These are phyloP conservation scores for Abrus precatorius DNA, from an alignment of 306 rosid species.

Conservation along the genomic window DNA sequence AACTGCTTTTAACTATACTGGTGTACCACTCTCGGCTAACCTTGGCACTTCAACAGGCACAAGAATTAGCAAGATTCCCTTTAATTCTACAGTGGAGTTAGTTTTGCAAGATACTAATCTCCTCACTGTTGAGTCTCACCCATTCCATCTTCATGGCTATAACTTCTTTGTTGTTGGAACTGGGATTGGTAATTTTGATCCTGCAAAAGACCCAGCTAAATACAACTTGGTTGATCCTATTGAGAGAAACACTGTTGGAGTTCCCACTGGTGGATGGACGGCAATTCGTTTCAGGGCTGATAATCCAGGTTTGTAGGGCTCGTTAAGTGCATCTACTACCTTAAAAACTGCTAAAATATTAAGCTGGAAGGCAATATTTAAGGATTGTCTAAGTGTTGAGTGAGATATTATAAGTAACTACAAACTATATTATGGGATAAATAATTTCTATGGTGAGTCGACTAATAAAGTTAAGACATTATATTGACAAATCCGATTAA, in stretches of 20 bases:
- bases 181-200: conserved; percentile 83
- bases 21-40: conserved; percentile 70
- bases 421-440: no score
- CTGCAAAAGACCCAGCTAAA: conserved; percentile 73
- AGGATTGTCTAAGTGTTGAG: neutral
- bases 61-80: conserved; percentile 70
- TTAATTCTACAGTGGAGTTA: conserved; percentile 81
- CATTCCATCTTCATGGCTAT: conserved; percentile 77
- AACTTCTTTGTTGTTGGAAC: conserved; percentile 78
- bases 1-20: conserved; percentile 73
- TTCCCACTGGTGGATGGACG: conserved; percentile 95
- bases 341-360: neutral
- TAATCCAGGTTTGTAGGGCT: conserved; percentile 73
- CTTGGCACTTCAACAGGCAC: conserved; percentile 73
- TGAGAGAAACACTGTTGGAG: conserved; percentile 88
- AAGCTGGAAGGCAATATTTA: neutral
- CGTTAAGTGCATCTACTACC: neutral
- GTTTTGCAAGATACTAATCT: conserved; percentile 87
- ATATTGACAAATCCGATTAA: no score
- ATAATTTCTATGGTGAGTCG: no score
- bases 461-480: no score
- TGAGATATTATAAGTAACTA: neutral
- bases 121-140: conserved; percentile 86
- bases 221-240: conserved; percentile 85
- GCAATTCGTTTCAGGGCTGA: conserved; percentile 85